Conservation (phyloP, 208 protist species). For the Trypanosoma boissoni region DNA sequence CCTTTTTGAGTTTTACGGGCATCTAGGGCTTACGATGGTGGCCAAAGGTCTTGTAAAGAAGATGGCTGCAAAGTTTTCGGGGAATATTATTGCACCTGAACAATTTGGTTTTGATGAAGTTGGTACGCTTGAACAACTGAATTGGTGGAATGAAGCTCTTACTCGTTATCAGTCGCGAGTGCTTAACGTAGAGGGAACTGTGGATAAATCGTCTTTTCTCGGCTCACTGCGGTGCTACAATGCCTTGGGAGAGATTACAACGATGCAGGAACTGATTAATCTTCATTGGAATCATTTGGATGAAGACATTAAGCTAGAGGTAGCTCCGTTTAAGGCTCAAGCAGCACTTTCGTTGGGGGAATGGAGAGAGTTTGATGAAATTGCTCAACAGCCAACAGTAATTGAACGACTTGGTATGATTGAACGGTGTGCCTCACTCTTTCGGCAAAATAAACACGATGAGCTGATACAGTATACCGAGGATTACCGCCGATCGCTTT, state of each 20-base stretch:
- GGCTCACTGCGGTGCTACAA: slow-evolving; percentile 81
- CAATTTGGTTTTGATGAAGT: slow-evolving; percentile 82
- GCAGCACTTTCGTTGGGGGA: slow-evolving; percentile 72
- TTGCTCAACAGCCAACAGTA: slow-evolving; percentile 39
- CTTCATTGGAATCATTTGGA: slow-evolving; percentile 61
- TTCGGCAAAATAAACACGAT: slow-evolving; percentile 50
- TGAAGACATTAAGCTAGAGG: slow-evolving; percentile 40
- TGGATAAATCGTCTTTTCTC: slow-evolving; percentile 61
- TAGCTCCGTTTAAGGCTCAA: slow-evolving; percentile 76
- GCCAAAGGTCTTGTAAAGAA: slow-evolving; percentile 80
- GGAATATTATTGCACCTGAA: slow-evolving; percentile 64
- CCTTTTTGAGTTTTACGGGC: slow-evolving; percentile 84
- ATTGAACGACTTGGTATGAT: slow-evolving; percentile 58
- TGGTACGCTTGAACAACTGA: slow-evolving; percentile 82
- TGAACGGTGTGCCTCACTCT: slow-evolving; percentile 74
- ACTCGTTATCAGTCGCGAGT: slow-evolving; percentile 67
- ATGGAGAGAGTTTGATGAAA: slow-evolving; percentile 78
- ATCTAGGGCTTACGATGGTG: slow-evolving; percentile 81
- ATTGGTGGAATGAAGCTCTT: slow-evolving; percentile 84
- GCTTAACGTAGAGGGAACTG: slow-evolving; percentile 28
- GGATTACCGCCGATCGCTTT: slow-evolving; percentile 52
- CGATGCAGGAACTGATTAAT: slow-evolving; percentile 54
- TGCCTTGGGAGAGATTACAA: slow-evolving; percentile 62
- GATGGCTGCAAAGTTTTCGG: slow-evolving; percentile 73
- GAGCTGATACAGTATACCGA: slow-evolving; percentile 60